These are phyloP conservation scores for Diaporthe citriasiana DNA, from an alignment of 2,329 filamentous ascomycete genomes.

Conservation along the genomic window DNA sequence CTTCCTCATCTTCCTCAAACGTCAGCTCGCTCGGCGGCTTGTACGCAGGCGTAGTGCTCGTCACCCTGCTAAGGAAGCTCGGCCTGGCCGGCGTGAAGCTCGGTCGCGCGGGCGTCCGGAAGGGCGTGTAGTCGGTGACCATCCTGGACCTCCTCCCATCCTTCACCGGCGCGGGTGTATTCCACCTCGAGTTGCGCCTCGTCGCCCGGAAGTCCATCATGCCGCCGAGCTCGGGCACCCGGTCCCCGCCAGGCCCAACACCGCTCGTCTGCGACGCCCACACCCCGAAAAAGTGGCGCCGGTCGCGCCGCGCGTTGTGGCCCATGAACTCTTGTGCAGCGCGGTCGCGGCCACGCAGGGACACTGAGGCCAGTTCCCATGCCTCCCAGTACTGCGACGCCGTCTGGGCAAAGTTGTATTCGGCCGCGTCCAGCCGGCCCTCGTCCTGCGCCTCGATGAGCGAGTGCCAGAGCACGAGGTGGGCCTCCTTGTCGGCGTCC, in stretches of 20 bases:
- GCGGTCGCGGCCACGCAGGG: slow-evolving; percentile 45
- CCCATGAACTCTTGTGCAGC: slow-evolving; percentile 46
- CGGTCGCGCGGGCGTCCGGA: slow-evolving; percentile 37
- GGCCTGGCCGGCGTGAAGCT: slow-evolving; percentile 35
- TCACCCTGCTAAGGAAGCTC: slow-evolving; percentile 35
- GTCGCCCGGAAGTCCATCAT: slow-evolving; percentile 42
- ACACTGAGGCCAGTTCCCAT: slow-evolving; percentile 48
- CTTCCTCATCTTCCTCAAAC: slow-evolving; percentile 39
- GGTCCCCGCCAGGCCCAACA: slow-evolving; percentile 42
- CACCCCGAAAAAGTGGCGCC: slow-evolving; percentile 44
- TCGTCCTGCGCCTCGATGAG: slow-evolving; percentile 45
- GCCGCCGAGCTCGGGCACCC: slow-evolving; percentile 38
- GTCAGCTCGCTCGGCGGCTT: slow-evolving; percentile 40
- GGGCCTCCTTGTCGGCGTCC: slow-evolving; percentile 48
- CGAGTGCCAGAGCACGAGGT: slow-evolving; percentile 46
- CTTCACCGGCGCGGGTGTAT: slow-evolving; percentile 38
- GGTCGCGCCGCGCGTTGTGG: slow-evolving; percentile 45
- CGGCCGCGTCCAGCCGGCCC: slow-evolving; percentile 46
- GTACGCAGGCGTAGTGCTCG: slow-evolving; percentile 41
- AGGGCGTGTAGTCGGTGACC: slow-evolving; percentile 40
- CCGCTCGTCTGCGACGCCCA: slow-evolving; percentile 46
- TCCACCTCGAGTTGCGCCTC: slow-evolving; percentile 41
- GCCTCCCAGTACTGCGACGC: slow-evolving; percentile 44
- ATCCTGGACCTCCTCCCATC: slow-evolving; percentile 34
- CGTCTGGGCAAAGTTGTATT: slow-evolving; percentile 47